Evolutionary conservation across 371 early-diverging fungal species (phyloP).

Genomic region (Mucor ambiguus): DNA sequence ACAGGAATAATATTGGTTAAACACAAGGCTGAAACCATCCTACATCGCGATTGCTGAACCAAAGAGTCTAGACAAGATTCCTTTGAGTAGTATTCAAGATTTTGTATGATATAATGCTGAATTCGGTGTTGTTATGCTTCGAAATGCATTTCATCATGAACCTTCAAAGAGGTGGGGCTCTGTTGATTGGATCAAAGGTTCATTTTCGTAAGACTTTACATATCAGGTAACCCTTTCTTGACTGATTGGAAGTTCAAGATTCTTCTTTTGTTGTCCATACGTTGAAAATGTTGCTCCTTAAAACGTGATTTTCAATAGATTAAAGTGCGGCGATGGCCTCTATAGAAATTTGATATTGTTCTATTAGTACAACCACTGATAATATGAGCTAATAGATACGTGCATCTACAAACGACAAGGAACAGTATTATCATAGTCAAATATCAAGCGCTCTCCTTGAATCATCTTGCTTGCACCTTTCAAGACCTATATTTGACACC

Average conservation of each 20-base stretch:
- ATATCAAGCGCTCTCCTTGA: no score
- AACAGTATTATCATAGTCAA: no score
- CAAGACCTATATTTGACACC: no score
- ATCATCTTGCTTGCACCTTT: no score
- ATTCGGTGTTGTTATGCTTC: background rate
- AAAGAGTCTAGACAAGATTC: background rate
- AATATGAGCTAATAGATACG: background rate
- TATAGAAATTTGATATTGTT: background rate
- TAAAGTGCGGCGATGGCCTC: background rate
- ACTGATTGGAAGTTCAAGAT: background rate
- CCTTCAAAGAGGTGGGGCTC: background rate
- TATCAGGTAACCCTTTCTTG: background rate
- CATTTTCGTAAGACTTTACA: slow-evolving; percentile 1
- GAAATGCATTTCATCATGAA: background rate
- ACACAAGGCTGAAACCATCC: background rate
- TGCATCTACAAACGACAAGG: no score
- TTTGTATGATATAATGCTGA: background rate
- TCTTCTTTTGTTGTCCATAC: background rate
- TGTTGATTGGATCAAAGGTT: background rate
- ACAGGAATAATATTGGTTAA: background rate
- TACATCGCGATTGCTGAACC: background rate
- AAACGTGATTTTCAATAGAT: background rate
- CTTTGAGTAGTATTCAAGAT: background rate
- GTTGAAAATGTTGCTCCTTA: background rate
- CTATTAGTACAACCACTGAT: background rate